Percentiles rank a stretch among this genome's conserved stretches.
Conservation (phyloP, 176 grass and related monocot genomes). For the Phoenix dactylifera region DNA sequence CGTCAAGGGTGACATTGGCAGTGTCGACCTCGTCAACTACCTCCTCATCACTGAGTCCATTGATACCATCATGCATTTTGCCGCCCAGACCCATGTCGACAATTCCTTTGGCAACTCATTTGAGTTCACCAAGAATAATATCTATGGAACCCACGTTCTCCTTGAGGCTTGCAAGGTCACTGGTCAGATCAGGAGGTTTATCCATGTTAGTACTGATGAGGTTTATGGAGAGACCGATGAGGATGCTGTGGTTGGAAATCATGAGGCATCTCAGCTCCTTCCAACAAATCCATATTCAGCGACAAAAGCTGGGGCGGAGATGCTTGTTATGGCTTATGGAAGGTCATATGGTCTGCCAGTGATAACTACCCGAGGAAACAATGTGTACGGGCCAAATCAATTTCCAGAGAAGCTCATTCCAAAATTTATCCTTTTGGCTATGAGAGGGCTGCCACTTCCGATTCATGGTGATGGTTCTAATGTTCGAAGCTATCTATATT, state of each 20-base stretch:
- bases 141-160: constrained; percentile 19
- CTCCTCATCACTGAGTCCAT: constrained; percentile 22
- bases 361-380: constrained; percentile 18
- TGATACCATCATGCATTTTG: constrained; percentile 23
- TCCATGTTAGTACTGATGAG: constrained; percentile 20
- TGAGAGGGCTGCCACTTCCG: constrained; percentile 14
- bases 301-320: constrained; percentile 17
- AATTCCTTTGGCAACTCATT: constrained; percentile 22
- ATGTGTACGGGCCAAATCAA: constrained; percentile 20
- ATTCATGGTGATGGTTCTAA: constrained; percentile 18
- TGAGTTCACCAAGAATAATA: constrained; percentile 24
- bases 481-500: constrained; percentile 20
- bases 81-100: constrained; percentile 19
- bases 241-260: constrained; percentile 20
- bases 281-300: constrained; percentile 20
- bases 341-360: constrained; percentile 20
- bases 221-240: constrained; percentile 20
- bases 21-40: constrained; percentile 16
- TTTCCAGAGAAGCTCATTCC: constrained; percentile 20
- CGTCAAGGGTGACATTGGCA: constrained; percentile 16
- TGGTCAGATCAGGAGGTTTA: constrained; percentile 19
- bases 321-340: constrained; percentile 26
- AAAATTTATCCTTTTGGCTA: constrained; percentile 20
- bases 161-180: constrained; percentile 22
- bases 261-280: constrained; percentile 15